phyloP scores from a whole-genome alignment of 192 early-diverging fungal species.

The Coemansia sp. region DNA sequence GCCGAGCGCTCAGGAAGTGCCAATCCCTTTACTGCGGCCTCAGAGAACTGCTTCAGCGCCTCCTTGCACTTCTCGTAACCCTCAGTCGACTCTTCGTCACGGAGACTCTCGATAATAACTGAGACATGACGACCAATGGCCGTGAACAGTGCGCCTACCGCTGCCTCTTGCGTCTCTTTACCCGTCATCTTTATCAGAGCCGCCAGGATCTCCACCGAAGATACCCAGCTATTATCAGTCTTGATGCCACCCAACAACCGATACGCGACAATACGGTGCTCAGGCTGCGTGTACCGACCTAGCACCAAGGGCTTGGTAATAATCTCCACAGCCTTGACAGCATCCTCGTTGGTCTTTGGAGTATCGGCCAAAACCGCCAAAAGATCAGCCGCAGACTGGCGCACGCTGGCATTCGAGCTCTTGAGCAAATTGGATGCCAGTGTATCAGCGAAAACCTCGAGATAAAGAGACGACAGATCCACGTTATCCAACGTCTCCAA shows the following conservation, averaged over 20 bases:
- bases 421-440: conserved; percentile 38
- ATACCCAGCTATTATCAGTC: conserved; percentile 37
- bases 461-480: conserved; percentile 62
- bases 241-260: conserved; percentile 50
- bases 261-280: conserved; percentile 71
- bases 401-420: conserved; percentile 36
- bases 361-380: conserved; percentile 31
- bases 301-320: conserved; percentile 48
- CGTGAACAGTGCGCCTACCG: conserved; percentile 62
- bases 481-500: conserved; percentile 60
- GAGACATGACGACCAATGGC: conserved; percentile 61
- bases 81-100: not conserved
- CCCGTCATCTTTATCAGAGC: conserved; percentile 64
- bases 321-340: conserved; percentile 17
- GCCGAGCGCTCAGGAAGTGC: conserved; percentile 65
- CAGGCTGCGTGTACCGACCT: conserved; percentile 62
- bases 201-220: conserved; percentile 57
- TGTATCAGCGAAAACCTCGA: conserved; percentile 61
- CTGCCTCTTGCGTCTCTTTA: conserved; percentile 79
- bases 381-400: conserved; percentile 26
- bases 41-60: conserved; percentile 44
- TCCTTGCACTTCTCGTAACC: conserved; percentile 33
- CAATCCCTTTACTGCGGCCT: conserved; percentile 54
- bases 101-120: conserved; percentile 45
- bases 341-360: conserved; percentile 28